phyloP scores from a whole-genome alignment of 2,329 filamentous ascomycete genomes.

The Fusarium decemcellulare region DNA sequence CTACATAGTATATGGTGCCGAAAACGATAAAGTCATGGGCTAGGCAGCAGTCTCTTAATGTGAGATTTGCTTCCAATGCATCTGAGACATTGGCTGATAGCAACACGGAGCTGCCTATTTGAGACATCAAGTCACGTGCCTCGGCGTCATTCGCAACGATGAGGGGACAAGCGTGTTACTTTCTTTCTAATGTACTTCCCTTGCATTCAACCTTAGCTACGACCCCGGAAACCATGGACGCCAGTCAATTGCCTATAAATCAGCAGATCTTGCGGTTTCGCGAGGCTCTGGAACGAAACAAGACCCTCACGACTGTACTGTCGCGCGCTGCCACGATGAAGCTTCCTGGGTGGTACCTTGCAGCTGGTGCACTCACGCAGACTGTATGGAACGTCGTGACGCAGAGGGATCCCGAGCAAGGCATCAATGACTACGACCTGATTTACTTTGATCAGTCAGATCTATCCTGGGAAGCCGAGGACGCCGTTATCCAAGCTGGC shows the following conservation, averaged over 20 bases:
- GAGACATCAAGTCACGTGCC: too few relatives aligned
- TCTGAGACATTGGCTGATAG: too few relatives aligned
- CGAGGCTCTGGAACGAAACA: constrained; percentile 44
- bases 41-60: too few relatives aligned
- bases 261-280: constrained; percentile 45
- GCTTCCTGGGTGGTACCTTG: constrained; percentile 55
- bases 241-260: constrained; percentile 45
- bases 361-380: constrained; percentile 54
- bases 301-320: constrained; percentile 48
- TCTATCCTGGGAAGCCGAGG: constrained; percentile 55
- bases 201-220: not conserved
- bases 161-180: not conserved
- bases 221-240: constrained; percentile 16
- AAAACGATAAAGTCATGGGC: too few relatives aligned
- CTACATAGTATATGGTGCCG: too few relatives aligned
- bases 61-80: too few relatives aligned
- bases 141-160: not conserved
- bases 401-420: constrained; percentile 46
- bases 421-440: constrained; percentile 56
- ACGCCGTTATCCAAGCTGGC: constrained; percentile 50
- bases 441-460: constrained; percentile 53
- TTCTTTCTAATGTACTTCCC: too few relatives aligned
- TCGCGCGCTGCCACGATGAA: constrained; percentile 43
- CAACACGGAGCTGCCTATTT: too few relatives aligned
- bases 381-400: constrained; percentile 56